phyloP scores from a whole-genome alignment of 1,284 basidiomycete species.

The Phylloboletellus chloephorus region DNA sequence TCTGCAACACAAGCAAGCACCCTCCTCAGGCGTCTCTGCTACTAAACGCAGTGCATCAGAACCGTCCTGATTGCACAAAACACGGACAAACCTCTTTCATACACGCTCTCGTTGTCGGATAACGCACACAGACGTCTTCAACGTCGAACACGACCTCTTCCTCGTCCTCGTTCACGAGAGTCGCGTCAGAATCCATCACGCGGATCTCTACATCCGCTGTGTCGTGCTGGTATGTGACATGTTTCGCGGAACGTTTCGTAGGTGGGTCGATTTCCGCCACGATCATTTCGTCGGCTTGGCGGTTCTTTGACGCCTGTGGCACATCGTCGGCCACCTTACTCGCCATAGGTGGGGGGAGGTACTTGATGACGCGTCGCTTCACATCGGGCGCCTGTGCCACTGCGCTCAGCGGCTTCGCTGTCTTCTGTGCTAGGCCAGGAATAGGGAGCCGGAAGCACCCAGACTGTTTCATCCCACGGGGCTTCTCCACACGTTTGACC shows the following conservation, averaged over 20 bases:
- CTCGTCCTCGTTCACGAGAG: constrained; percentile 27
- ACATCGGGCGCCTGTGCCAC: constrained; percentile 12
- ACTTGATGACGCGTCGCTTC: constrained; percentile 38
- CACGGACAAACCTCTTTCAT: constrained; percentile 25
- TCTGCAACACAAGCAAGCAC: constrained; percentile 16
- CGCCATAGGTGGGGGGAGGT: constrained; percentile 41
- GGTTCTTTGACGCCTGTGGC: not conserved
- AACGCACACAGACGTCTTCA: constrained; percentile 17
- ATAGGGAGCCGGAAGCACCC: constrained; percentile 38
- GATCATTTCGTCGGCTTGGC: not conserved
- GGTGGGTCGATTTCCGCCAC: not conserved
- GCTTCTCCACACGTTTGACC: constrained; percentile 14
- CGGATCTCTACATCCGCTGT: constrained; percentile 1
- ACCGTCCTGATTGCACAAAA: not conserved
- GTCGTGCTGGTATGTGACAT: not conserved
- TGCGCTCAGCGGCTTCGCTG: constrained; percentile 2
- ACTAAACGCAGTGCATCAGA: constrained; percentile 9
- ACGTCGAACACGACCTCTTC: constrained; percentile 16
- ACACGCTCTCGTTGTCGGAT: constrained; percentile 13
- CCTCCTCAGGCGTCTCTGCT: constrained; percentile 15
- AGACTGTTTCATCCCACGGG: constrained; percentile 26
- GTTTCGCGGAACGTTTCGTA: not conserved
- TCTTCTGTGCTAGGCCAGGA: constrained; percentile 1
- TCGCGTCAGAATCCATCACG: constrained; percentile 26
- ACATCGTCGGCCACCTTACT: not conserved